Conservation (phyloP, 176 grass and related monocot genomes). For the Musa schizocarpa region DNA sequence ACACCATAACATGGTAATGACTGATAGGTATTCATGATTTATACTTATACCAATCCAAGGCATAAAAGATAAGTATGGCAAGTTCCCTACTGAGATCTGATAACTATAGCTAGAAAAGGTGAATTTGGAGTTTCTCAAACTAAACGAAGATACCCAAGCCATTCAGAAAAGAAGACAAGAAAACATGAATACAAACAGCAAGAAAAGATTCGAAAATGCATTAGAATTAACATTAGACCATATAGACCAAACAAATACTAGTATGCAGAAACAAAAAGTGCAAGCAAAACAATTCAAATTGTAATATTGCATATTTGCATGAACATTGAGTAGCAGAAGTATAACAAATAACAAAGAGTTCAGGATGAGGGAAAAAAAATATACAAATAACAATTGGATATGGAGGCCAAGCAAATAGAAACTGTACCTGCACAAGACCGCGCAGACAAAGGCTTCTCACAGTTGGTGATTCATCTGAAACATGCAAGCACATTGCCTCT, state of each 20-base stretch:
- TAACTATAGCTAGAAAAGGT: not conserved
- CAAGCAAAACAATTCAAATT: not conserved
- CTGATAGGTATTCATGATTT: no score
- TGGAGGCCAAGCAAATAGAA: conserved; percentile 14
- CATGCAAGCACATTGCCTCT: conserved; percentile 84
- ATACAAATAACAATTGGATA: conserved; percentile 14
- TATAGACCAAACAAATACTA: not conserved
- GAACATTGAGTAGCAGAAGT: not conserved
- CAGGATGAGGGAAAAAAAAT: not conserved
- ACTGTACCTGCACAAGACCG: conserved; percentile 74
- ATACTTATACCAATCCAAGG: not conserved
- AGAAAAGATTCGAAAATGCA: not conserved
- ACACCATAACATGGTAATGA: no score
- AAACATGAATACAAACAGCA: not conserved
- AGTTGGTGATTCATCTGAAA: conserved; percentile 84
- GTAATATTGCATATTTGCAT: not conserved
- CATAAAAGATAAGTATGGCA: not conserved
- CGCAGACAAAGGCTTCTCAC: conserved; percentile 79
- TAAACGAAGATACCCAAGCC: no score
- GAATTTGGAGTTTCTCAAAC: no score
- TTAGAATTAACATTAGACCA: no score
- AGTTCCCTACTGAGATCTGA: not conserved
- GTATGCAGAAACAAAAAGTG: not conserved
- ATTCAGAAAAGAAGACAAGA: not conserved
- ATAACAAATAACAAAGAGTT: not conserved